A percentile compares a stretch with the other conserved stretches of the same genome.
These are phyloP conservation scores for Coniochaeta hoffmannii DNA, from an alignment of 2,329 filamentous ascomycete genomes.

Conservation along the genomic window DNA sequence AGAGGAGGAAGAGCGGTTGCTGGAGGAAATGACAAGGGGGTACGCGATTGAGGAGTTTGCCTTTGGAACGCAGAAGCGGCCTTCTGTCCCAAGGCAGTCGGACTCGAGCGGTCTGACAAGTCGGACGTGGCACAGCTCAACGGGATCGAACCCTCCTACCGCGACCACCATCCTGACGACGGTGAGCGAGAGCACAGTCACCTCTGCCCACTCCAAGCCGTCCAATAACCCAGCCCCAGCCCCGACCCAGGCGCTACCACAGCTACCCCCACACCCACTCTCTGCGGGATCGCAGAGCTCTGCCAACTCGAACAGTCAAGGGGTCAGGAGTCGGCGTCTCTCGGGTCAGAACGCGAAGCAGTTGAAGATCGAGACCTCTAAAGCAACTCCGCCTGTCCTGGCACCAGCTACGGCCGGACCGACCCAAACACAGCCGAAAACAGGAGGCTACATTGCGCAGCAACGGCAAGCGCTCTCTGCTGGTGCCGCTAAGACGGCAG, in stretches of 20 bases:
- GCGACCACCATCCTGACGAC: conserved; percentile 63
- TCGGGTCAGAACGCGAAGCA: conserved; percentile 76
- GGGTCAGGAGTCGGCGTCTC: conserved; percentile 68
- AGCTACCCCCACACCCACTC: conserved; percentile 30
- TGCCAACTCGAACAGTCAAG: conserved; percentile 19
- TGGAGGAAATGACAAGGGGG: conserved; percentile 83
- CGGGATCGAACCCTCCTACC: conserved; percentile 64
- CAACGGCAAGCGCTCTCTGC: conserved; percentile 34
- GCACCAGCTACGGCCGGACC: conserved; percentile 13
- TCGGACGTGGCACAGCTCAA: conserved; percentile 74
- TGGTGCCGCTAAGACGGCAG: conserved; percentile 22
- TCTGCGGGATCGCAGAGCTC: conserved; percentile 22
- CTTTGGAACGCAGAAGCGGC: conserved; percentile 59
- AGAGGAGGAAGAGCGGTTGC: conserved; percentile 68
- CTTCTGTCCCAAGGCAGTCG: conserved; percentile 66
- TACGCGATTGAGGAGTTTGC: conserved; percentile 79
- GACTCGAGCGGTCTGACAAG: conserved; percentile 74
- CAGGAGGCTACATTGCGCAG: conserved; percentile 30
- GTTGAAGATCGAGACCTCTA: conserved; percentile 76
- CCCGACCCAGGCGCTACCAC: conserved; percentile 38
- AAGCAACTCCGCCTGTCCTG: conserved; percentile 19
- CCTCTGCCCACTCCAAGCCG: conserved; percentile 20
- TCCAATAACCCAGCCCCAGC: conserved; percentile 32
- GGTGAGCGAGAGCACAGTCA: conserved; percentile 51
- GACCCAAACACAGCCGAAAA: conserved; percentile 17